phyloP scores from a whole-genome alignment of 73 alveolate genomes.

The Blepharisma stoltei region DNA sequence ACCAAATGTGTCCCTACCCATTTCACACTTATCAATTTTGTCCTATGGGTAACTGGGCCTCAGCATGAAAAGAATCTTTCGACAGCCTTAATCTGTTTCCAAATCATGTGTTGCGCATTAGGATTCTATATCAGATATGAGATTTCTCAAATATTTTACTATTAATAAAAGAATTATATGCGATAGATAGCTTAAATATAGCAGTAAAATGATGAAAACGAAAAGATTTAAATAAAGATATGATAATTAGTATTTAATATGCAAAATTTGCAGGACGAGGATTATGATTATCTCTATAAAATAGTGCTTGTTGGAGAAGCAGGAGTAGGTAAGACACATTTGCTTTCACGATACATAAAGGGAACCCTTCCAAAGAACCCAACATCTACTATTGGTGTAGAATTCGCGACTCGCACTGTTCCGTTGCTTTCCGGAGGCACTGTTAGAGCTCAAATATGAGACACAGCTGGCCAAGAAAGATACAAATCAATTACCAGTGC shows the following conservation, averaged over 20 bases:
- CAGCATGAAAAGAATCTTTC: slow-evolving; percentile 86
- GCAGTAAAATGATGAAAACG: background rate
- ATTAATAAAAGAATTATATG: background rate
- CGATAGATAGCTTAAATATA: background rate
- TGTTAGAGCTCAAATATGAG: slow-evolving; percentile 68
- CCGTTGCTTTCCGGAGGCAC: slow-evolving; percentile 40
- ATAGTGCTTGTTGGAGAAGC: slow-evolving; percentile 54
- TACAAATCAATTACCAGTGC: slow-evolving; percentile 65
- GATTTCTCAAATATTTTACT: slow-evolving; percentile 34
- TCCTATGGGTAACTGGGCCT: slow-evolving; percentile 86
- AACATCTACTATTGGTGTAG: slow-evolving; percentile 54
- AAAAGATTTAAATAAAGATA: no score
- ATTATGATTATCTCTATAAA: background rate
- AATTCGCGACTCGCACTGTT: slow-evolving; percentile 41
- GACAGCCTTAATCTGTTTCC: slow-evolving; percentile 61
- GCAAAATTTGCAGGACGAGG: slow-evolving; percentile 14
- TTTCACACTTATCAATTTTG: slow-evolving; percentile 78
- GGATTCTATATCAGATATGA: slow-evolving; percentile 77
- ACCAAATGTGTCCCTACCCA: slow-evolving; percentile 84
- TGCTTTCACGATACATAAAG: slow-evolving; percentile 48
- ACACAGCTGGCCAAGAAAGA: slow-evolving; percentile 70
- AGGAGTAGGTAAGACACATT: slow-evolving; percentile 52
- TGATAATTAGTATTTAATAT: background rate
- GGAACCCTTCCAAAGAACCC: slow-evolving; percentile 50
- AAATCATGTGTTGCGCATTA: slow-evolving; percentile 64